Evolutionary conservation across 805 yeast genomes (phyloP).

Genomic region (Candida suzukii): DNA sequence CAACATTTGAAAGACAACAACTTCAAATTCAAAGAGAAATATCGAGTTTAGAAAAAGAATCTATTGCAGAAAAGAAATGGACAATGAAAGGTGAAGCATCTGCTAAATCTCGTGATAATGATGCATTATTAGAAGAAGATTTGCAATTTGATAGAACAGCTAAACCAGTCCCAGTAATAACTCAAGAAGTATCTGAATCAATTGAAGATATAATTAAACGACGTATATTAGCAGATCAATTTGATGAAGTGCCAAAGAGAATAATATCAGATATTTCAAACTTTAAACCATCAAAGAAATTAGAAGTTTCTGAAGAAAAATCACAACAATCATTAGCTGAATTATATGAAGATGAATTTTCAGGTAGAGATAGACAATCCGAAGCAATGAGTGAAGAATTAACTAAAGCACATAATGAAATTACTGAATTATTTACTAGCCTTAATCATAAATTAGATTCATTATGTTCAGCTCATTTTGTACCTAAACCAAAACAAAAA

Average conservation of each 20-base stretch:
- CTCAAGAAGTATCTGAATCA: conserved; percentile 79
- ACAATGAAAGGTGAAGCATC: conserved; percentile 88
- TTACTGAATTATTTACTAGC: conserved; percentile 53
- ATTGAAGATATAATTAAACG: conserved; percentile 84
- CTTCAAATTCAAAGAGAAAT: conserved; percentile 70
- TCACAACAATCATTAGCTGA: conserved; percentile 87
- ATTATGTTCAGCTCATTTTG: conserved; percentile 86
- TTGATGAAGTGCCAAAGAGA: conserved; percentile 80
- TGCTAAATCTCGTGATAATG: conserved; percentile 74
- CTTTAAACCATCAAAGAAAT: conserved; percentile 43
- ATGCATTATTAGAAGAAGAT: conserved; percentile 75
- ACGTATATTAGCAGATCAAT: conserved; percentile 66
- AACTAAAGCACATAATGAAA: conserved; percentile 70
- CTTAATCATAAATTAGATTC: conserved; percentile 76
- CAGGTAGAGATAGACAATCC: conserved; percentile 29
- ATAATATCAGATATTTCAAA: conserved; percentile 59
- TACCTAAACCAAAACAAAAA: conserved; percentile 84
- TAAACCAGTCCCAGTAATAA: conserved; percentile 93
- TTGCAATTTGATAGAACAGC: conserved; percentile 89
- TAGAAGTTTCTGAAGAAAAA: conserved; percentile 76
- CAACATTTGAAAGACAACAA: conserved; percentile 83
- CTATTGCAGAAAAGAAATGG: conserved; percentile 90
- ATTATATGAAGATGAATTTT: conserved; percentile 79
- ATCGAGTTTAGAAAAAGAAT: conserved; percentile 71
- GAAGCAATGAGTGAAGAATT: conserved; percentile 52